Percentiles rank a stretch among this genome's conserved stretches.
These are phyloP conservation scores for Fragaria iinumae DNA, from an alignment of 306 rosid genomes.

Conservation along the genomic window DNA sequence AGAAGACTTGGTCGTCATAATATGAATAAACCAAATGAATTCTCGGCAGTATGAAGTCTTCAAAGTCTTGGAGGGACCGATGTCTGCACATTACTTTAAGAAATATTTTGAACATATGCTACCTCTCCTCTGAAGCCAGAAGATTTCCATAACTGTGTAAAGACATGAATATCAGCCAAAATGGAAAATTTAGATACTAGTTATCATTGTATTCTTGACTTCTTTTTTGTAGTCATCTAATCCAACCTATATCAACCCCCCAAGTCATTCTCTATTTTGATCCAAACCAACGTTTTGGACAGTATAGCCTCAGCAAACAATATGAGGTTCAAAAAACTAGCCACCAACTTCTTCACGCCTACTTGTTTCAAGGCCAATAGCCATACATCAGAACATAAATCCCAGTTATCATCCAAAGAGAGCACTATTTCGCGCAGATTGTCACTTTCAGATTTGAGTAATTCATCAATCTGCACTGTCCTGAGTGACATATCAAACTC, in stretches of 20 bases:
- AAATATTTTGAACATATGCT: neutral
- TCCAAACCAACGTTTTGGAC: constrained; percentile 25
- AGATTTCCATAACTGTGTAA: neutral
- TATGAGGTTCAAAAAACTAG: constrained; percentile 50
- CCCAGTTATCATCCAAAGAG: constrained; percentile 33
- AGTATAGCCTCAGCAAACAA: neutral
- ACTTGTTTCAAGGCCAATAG: constrained; percentile 50
- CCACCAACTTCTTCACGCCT: constrained; percentile 38
- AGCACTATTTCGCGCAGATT: constrained; percentile 44
- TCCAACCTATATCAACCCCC: constrained; percentile 25
- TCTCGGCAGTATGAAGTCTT: constrained; percentile 20
- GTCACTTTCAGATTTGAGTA: constrained; percentile 70
- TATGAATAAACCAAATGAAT: constrained; percentile 15
- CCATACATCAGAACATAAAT: constrained; percentile 18
- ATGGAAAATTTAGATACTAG: neutral
- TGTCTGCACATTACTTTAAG: neutral
- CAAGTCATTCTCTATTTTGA: constrained; percentile 14
- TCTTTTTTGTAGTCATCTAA: constrained; percentile 19
- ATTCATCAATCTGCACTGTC: constrained; percentile 54
- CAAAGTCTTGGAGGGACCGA: constrained; percentile 39
- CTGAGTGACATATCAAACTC: constrained; percentile 80
- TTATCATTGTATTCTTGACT: constrained; percentile 27
- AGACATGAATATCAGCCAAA: constrained; percentile 10
- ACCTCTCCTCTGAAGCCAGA: constrained; percentile 5
- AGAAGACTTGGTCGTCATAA: constrained; percentile 8